phyloP scores from a whole-genome alignment of 2,329 filamentous ascomycete species.

The Alternaria burnsii region DNA sequence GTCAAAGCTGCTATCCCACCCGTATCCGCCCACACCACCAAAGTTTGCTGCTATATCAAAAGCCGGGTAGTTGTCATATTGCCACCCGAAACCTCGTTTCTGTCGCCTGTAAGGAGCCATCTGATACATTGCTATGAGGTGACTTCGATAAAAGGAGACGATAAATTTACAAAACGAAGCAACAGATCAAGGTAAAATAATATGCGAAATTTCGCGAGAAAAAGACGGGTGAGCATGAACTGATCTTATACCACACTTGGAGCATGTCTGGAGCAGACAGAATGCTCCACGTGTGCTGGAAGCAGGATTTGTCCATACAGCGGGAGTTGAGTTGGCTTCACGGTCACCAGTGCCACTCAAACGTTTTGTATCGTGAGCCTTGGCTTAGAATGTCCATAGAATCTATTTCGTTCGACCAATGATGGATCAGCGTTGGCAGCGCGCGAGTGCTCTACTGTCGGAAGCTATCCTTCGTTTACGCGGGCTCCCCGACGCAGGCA shows the following conservation, averaged over 20 bases:
- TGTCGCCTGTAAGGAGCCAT: neutral
- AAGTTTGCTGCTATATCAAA: conserved; percentile 1
- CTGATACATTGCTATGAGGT: conserved; percentile 8
- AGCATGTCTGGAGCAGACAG: neutral
- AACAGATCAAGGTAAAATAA: neutral
- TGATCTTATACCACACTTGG: neutral
- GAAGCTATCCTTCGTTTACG: conserved; percentile 8
- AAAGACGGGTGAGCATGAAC: neutral
- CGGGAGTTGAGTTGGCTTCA: conserved; percentile 10
- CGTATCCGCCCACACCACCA: neutral
- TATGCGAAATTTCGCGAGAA: neutral
- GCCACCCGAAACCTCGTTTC: neutral
- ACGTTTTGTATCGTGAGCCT: conserved; percentile 6
- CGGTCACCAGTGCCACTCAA: conserved; percentile 13
- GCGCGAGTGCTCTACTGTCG: neutral
- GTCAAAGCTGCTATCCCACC: neutral
- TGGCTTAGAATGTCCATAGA: neutral
- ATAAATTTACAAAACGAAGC: neutral
- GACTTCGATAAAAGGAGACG: neutral
- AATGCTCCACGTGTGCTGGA: neutral
- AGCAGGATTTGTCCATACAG: conserved; percentile 1
- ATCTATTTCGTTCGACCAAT: neutral
- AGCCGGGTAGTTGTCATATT: neutral
- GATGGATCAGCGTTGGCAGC: neutral
- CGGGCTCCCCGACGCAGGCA: neutral